phyloP scores from a whole-genome alignment of 805 yeast species.

The Tetrapisispora arboricola region DNA sequence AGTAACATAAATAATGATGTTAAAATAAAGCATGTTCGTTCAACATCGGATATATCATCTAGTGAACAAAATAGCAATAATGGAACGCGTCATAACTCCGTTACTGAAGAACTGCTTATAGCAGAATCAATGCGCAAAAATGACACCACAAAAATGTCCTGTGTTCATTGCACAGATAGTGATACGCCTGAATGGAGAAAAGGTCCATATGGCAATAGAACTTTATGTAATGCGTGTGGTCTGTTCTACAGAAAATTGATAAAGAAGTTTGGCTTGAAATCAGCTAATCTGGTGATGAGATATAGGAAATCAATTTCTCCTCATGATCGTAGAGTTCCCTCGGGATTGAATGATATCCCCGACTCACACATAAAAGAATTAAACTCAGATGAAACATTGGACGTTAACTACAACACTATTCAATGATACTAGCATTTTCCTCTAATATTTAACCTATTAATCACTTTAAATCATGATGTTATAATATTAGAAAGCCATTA shows the following conservation, averaged over 20 bases:
- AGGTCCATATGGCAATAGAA: slow-evolving; percentile 78
- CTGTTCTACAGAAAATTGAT: slow-evolving; percentile 56
- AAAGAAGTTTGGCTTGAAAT: slow-evolving; percentile 27
- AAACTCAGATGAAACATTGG: slow-evolving; percentile 6
- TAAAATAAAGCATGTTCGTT: not conserved
- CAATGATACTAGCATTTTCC: not conserved
- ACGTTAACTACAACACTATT: slow-evolving; percentile 5
- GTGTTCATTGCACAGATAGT: slow-evolving; percentile 62
- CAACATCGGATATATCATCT: not conserved
- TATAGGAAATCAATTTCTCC: slow-evolving; percentile 20
- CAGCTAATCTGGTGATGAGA: slow-evolving; percentile 25
- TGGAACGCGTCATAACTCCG: slow-evolving; percentile 1
- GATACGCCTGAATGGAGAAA: slow-evolving; percentile 91
- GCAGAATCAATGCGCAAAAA: slow-evolving; percentile 10
- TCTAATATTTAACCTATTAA: no score
- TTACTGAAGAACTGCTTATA: slow-evolving; percentile 9
- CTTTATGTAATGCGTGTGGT: slow-evolving; percentile 92
- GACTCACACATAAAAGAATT: slow-evolving; percentile 12
- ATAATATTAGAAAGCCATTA: no score
- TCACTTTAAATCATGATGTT: no score
- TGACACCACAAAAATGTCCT: slow-evolving; percentile 22
- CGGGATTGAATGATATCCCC: slow-evolving; percentile 16
- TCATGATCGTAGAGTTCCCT: slow-evolving; percentile 25
- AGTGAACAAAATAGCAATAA: not conserved
- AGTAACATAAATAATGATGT: not conserved